Base-by-base conservation (phyloP, 2,329 filamentous ascomycete species). In the Calonectria fujianensis region DNA sequence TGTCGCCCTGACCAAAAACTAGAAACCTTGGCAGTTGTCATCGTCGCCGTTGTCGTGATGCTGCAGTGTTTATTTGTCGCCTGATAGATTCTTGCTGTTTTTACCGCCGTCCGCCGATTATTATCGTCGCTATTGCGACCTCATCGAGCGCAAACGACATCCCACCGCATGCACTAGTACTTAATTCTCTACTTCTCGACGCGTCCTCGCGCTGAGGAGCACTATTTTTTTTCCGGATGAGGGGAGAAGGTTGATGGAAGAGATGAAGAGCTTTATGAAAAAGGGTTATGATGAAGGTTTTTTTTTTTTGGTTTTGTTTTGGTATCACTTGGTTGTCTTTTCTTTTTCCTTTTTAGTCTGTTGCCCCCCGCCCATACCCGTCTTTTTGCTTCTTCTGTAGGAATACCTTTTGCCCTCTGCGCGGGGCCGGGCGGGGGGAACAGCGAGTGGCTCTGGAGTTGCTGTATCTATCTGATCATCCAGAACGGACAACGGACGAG, bases 1-100 rank as follows among this genome's bases (percentile, higher is more conserved):
- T 64, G 81, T 92, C 66, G 85, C 83, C 54, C 78, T 90, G 50
- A 81, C 82, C 64, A 82, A 82, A 45, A 81, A 79, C 11, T 74
- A 70, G 57, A 76, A 64, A 37, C 32, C 68, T 50, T 75, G 75
- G 50, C 51, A 39, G 57, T 29, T 18, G 64, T 69, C 57, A 37
- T 31, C 39, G 45, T 70, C 68, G 66, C 63, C 69, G 63, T 74
- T 63, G 67, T 72, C 70, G 70, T 72, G 75, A 74, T 74, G 73
- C 63, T 65, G 41, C 45, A 61, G 54, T 75, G 65, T 74, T 61
- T 66, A 77, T 80, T 65, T 64, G 69, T 57, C 45, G 64, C 35
- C 59, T 74, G 71, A 81, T 81, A 80, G 79, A 80, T 78, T 80
- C 69, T 75, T 48, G 72, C 74, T 70, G 70, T 39, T 69, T 59